Evolutionary conservation across 2,329 filamentous ascomycete genomes (phyloP).

Genomic region (Phialemoniopsis sp.): DNA sequence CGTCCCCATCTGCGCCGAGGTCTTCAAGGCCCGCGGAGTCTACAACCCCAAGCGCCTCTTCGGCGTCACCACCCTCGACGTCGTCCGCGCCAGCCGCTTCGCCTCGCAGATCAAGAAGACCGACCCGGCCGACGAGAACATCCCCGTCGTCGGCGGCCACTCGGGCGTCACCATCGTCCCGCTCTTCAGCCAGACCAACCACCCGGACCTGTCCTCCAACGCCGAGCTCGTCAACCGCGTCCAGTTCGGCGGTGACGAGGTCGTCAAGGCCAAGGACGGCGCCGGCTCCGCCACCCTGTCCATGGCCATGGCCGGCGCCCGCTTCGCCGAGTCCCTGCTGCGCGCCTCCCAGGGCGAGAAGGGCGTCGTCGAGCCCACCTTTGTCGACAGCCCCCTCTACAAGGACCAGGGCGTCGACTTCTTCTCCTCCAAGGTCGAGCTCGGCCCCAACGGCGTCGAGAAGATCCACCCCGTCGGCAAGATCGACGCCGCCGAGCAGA

Average conservation of each 20-base stretch:
- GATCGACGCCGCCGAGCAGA: constrained; percentile 81
- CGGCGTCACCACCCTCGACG: constrained; percentile 98
- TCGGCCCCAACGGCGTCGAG: constrained; percentile 93
- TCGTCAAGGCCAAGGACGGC: constrained; percentile 98
- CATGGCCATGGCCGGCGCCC: constrained; percentile 93
- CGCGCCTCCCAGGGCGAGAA: constrained; percentile 90
- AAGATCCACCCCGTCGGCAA: constrained; percentile 87
- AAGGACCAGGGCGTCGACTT: constrained; percentile 98
- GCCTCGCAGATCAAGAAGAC: constrained; percentile 89
- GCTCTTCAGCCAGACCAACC: constrained; percentile 89
- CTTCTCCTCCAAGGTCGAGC: constrained; percentile 93
- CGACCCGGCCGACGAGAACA: constrained; percentile 88
- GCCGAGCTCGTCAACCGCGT: constrained; percentile 85
- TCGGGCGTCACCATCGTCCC: constrained; percentile 97
- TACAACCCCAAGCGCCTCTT: constrained; percentile 99
- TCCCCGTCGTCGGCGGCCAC: constrained; percentile 96
- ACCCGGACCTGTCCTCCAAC: constrained; percentile 77
- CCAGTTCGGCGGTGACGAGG: constrained; percentile 98
- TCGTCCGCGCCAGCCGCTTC: constrained; percentile 96
- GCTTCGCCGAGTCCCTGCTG: constrained; percentile 85
- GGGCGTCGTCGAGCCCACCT: constrained; percentile 92
- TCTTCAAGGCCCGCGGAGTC: constrained; percentile 92
- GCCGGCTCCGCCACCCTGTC: constrained; percentile 95
- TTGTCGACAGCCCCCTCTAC: constrained; percentile 95
- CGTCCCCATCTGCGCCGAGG: constrained; percentile 93